These are phyloP conservation scores for Metschnikowia noctiluminum DNA, from an alignment of 805 yeast species.

Conservation along the genomic window DNA sequence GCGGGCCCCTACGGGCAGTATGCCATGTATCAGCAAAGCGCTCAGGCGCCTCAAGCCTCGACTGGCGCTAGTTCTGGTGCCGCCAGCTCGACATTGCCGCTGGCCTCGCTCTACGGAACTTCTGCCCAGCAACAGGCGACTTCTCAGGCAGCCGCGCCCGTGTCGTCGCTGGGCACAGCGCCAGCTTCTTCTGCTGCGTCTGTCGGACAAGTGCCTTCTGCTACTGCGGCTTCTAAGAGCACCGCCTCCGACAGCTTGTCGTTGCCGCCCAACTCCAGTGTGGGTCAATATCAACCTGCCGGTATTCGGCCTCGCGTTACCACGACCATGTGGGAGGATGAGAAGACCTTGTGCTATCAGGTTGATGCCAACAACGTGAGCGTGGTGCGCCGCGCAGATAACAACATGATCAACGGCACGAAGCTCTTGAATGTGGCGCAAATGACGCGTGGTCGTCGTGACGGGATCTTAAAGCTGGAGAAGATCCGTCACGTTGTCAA, in stretches of 20 bases:
- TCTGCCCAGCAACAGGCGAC: slow-evolving; percentile 10
- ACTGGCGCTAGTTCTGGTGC: slow-evolving; percentile 2
- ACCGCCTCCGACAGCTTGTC: slow-evolving; percentile 17
- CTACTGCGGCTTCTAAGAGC: not conserved
- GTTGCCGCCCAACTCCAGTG: slow-evolving; percentile 25
- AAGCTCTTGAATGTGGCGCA: slow-evolving; percentile 79
- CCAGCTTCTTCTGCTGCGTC: slow-evolving; percentile 10
- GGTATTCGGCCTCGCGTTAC: slow-evolving; percentile 63
- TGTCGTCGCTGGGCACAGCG: slow-evolving; percentile 20
- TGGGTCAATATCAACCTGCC: slow-evolving; percentile 46
- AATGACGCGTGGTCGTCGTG: slow-evolving; percentile 84
- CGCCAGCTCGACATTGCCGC: not conserved
- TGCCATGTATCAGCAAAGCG: slow-evolving; percentile 17
- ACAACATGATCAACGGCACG: slow-evolving; percentile 83
- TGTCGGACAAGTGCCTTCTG: no score
- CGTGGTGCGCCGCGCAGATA: slow-evolving; percentile 81
- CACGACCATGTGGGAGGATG: slow-evolving; percentile 91
- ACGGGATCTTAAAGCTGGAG: slow-evolving; percentile 77
- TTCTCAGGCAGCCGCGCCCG: slow-evolving; percentile 12
- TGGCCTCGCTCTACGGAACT: slow-evolving; percentile 13
- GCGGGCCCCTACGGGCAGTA: slow-evolving; percentile 17
- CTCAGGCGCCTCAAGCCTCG: slow-evolving; percentile 11
- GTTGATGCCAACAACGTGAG: slow-evolving; percentile 79
- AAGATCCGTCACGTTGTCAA: slow-evolving; percentile 76
- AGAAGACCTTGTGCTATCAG: slow-evolving; percentile 78